Evolutionary conservation across 768 basidiomycete genomes (phyloP).

Genomic region (Phaeotremella fagi): DNA sequence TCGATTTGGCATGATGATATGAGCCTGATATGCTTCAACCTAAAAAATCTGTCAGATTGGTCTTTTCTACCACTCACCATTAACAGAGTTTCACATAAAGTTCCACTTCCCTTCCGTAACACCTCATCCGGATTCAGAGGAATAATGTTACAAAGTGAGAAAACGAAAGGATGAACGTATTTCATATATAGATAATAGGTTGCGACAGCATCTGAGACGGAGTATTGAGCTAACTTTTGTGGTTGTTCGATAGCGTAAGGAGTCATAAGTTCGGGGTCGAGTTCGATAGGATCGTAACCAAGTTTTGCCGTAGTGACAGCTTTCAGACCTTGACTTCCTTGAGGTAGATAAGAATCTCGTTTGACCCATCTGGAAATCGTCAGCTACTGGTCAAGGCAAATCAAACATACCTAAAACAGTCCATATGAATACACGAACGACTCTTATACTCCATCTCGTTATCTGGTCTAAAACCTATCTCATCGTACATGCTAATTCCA

Average conservation of each 20-base stretch:
- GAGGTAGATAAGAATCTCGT: conserved; percentile 94
- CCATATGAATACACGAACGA: conserved; percentile 91
- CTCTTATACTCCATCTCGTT: conserved; percentile 93
- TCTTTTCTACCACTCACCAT: conserved; percentile 85
- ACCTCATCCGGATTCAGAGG: conserved; percentile 96
- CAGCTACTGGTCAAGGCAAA: conserved; percentile 1
- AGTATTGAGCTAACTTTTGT: conserved; percentile 89
- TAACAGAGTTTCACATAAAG: conserved; percentile 91
- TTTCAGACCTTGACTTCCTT: conserved; percentile 96
- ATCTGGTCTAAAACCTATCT: conserved; percentile 88
- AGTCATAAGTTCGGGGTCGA: conserved; percentile 98
- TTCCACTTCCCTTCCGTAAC: conserved; percentile 89
- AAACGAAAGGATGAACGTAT: conserved; percentile 99
- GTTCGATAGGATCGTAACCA: conserved; percentile 92
- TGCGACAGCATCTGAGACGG: conserved; percentile 99
- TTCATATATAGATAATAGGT: conserved; percentile 99
- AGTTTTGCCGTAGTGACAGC: conserved; percentile 94
- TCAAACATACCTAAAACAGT: conserved; percentile 70
- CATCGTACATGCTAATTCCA: conserved; percentile 93
- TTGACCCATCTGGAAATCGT: conserved; percentile 71
- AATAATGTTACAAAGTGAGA: conserved; percentile 98
- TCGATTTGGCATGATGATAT: conserved; percentile 95
- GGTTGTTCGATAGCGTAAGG: conserved; percentile 98
- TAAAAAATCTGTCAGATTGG: conserved; percentile 44
- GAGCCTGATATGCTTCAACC: conserved; percentile 90